Conservation (phyloP, 164 flowering plant genomes). For the Houttuynia cordata region DNA sequence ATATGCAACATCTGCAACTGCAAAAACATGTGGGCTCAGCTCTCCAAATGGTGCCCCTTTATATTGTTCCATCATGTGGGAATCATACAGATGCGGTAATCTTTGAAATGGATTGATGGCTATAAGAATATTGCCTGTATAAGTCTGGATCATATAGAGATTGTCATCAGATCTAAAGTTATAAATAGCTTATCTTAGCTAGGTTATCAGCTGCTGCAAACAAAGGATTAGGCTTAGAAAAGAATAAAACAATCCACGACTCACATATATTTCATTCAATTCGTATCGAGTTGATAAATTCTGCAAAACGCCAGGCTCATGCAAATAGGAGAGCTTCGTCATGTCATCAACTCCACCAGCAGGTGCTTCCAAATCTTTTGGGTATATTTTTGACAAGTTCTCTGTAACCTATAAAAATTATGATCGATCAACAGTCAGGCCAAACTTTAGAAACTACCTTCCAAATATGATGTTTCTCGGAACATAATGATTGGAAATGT, state of each 20-base stretch:
- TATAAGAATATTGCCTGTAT: conserved; percentile 74
- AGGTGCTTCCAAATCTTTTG: conserved; percentile 67
- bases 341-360: conserved; percentile 79
- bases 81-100: conserved; percentile 49
- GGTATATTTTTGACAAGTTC: conserved; percentile 47
- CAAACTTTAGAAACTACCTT: background rate
- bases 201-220: background rate
- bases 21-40: conserved; percentile 80
- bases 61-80: conserved; percentile 54
- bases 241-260: conserved; percentile 6
- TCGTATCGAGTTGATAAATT: conserved; percentile 71
- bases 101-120: conserved; percentile 82
- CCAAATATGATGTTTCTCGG: background rate
- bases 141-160: conserved; percentile 41
- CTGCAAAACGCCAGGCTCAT: conserved; percentile 80
- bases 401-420: conserved; percentile 32
- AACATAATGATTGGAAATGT: background rate
- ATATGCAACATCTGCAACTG: conserved; percentile 73
- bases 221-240: background rate
- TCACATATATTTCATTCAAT: conserved; percentile 71
- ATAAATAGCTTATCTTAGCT: background rate
- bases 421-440: background rate
- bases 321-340: conserved; percentile 77
- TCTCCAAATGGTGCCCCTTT: conserved; percentile 58
- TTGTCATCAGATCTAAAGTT: background rate